Base-by-base conservation (phyloP, 495 filamentous ascomycete species). In the Alectoria sarmentosa region DNA sequence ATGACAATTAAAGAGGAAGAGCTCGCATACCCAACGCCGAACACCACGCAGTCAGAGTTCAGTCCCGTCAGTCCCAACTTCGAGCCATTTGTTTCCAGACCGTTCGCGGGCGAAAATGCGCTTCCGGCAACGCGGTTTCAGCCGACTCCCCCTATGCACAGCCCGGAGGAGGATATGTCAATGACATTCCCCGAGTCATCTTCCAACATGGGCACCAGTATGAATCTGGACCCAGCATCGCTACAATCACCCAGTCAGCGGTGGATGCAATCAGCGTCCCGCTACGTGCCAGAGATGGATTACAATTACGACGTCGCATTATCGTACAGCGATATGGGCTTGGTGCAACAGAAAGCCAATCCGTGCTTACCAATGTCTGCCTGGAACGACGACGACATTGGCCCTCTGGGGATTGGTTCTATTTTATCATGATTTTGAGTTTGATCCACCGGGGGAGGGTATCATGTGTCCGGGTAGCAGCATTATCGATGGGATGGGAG, bases 1-100 rank as follows among this genome's bases (percentile, higher is more conserved):
- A 71, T 87, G 36, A 79, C 81, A 69, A 77, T 76, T 42, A 75
- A 74, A 41, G 80, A 80, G 48, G 75, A 79, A 48, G 74, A 76
- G 36, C 73, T 73, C 42, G 80, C 82, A 71, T 77, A 80, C 37
- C 76, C 82, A 44, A 76, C 83, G 8, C 58, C 67, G 21, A 62
- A 19, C 4, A 55, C 66, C 15, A 57, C 38, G 6, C 17, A 60
- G 41, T 61, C 63, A 68, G 80, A 80, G 32, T 65, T 86, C 83
- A 60, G 56, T 41, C 56, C 63, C n/a, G 57, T 32, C 55, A 60
- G 44, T 46, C 56, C 55, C 14, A 39, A 36, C 30, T 59, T 49
- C 28, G 63, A 54, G n/a, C 10, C 52, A 2, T 30, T 60, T 34
- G 21, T 44, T 30, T 48, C 32, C 17, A 59, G 41, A 13, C 28